A percentile compares a stretch with the other conserved stretches of the same genome.
phyloP scores from a whole-genome alignment of 257 asterid species.

The Nicotiana knightiana region DNA sequence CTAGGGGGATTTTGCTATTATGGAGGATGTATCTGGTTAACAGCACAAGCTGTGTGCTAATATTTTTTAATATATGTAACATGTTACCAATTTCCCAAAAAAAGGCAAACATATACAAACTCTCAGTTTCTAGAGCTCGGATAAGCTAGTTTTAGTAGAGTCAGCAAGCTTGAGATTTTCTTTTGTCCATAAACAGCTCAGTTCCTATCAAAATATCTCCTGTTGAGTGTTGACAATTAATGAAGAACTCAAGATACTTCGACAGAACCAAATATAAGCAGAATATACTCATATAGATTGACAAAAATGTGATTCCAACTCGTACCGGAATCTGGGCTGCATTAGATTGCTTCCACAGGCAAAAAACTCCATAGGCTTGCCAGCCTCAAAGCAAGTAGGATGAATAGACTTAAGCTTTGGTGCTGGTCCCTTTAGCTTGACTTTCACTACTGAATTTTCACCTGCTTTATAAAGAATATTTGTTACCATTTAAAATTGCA shows the following conservation, averaged over 20 bases:
- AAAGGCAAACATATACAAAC: not conserved
- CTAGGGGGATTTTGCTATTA: too few species aligned
- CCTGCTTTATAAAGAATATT: conserved; percentile 37
- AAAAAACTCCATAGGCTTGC: conserved; percentile 77
- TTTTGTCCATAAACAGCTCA: not conserved
- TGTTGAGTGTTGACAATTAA: not conserved
- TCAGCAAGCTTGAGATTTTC: not conserved
- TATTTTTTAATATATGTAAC: too few species aligned
- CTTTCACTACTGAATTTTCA: conserved; percentile 54
- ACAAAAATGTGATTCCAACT: not conserved
- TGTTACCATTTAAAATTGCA: conserved; percentile 11
- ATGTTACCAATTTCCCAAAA: too few species aligned
- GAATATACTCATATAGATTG: not conserved
- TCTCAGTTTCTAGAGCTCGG: not conserved
- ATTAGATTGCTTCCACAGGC: conserved; percentile 83
- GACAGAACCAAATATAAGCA: not conserved
- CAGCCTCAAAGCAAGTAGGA: conserved; percentile 89
- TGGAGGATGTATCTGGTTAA: too few species aligned
- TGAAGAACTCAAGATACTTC: not conserved
- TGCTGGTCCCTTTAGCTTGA: conserved; percentile 48
- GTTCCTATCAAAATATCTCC: not conserved
- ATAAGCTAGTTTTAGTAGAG: conserved; percentile 3
- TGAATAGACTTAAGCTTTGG: conserved; percentile 77
- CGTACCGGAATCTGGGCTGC: conserved; percentile 76
- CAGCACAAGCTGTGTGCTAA: too few species aligned